These are phyloP conservation scores for Trichoderma aggressivum DNA, from an alignment of 2,329 filamentous ascomycete species.

Conservation along the genomic window DNA sequence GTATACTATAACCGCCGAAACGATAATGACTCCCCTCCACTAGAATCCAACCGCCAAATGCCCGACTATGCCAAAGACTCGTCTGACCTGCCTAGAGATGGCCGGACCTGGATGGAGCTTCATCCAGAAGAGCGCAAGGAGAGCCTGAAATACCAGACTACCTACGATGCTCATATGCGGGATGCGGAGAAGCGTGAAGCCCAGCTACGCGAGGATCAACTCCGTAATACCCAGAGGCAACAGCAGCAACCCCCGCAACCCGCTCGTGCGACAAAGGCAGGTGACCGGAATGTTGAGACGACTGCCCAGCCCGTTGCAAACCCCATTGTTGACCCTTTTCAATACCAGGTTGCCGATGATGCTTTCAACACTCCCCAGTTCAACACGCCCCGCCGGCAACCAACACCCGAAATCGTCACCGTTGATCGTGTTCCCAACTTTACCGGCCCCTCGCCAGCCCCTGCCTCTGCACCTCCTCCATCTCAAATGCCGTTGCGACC, in stretches of 20 bases:
- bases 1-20: constrained; percentile 1
- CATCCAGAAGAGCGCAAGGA: constrained; percentile 30
- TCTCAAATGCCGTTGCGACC: constrained; percentile 24
- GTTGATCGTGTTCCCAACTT: constrained; percentile 54
- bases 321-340: constrained; percentile 49
- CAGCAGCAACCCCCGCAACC: neutral
- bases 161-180: constrained; percentile 26
- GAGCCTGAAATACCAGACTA: constrained; percentile 24
- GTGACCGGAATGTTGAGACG: constrained; percentile 23
- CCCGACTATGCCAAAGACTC: constrained; percentile 1
- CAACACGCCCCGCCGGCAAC: constrained; percentile 33
- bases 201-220: neutral
- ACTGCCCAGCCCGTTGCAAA: constrained; percentile 26
- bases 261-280: constrained; percentile 28
- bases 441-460: constrained; percentile 28
- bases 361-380: constrained; percentile 47
- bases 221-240: constrained; percentile 28
- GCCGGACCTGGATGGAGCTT: constrained; percentile 30
- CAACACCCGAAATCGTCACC: constrained; percentile 51
- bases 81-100: constrained; percentile 22
- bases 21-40: constrained; percentile 1
- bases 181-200: neutral
- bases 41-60: neutral
- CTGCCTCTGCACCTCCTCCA: neutral
- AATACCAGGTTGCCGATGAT: constrained; percentile 54